phyloP scores from a whole-genome alignment of 2,329 filamentous ascomycete genomes.

The Xylaria digitata region DNA sequence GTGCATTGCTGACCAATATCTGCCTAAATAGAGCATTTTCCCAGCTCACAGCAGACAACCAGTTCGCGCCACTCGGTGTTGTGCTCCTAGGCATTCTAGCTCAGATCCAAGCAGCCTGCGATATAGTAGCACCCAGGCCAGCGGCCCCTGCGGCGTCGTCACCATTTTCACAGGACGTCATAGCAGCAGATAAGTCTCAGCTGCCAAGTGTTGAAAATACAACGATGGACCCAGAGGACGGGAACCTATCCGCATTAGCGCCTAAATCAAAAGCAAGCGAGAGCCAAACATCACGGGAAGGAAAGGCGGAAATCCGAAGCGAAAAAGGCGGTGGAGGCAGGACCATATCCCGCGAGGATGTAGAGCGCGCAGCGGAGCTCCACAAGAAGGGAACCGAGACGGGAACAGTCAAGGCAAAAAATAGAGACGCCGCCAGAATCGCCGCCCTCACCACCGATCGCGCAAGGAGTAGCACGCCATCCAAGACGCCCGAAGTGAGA shows the following conservation, averaged over 20 bases:
- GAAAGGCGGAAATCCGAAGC: not conserved
- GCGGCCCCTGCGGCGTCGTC: not conserved
- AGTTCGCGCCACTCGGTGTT: conserved; percentile 77
- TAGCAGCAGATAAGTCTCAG: not conserved
- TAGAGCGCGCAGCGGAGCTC: conserved; percentile 31
- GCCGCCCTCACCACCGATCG: not conserved
- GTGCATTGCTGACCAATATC: conserved; percentile 16
- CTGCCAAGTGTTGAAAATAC: not conserved
- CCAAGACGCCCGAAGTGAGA: not conserved
- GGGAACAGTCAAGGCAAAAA: not conserved
- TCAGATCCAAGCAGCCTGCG: conserved; percentile 62
- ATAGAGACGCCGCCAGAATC: not conserved
- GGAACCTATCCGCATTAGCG: not conserved
- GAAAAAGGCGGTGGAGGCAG: conserved; percentile 27
- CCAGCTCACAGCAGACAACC: conserved; percentile 75
- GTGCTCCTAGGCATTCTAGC: conserved; percentile 74
- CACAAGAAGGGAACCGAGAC: conserved; percentile 17
- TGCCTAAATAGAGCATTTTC: conserved; percentile 67
- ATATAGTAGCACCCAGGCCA: conserved; percentile 45
- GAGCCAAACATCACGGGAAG: not conserved
- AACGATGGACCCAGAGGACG: not conserved
- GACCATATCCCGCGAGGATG: conserved; percentile 46
- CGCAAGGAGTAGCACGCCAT: not conserved
- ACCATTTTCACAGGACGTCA: not conserved
- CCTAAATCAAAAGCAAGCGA: not conserved